Conservation (phyloP, 1,284 basidiomycete genomes). For the Polyporus tsugae region DNA sequence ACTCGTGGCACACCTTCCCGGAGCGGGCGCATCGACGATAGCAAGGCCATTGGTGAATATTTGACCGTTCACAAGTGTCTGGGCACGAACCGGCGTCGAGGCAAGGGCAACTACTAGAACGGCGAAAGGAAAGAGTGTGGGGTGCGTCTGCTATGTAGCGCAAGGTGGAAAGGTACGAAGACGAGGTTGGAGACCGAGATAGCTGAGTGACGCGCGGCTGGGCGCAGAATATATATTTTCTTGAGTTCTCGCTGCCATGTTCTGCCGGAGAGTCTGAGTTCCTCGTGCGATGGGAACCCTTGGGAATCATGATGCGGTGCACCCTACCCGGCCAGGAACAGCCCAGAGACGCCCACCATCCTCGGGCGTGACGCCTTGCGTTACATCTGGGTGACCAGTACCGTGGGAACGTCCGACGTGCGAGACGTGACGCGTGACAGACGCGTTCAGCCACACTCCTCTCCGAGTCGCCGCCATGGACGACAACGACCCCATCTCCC, state of each 20-base stretch:
- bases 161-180: neutral
- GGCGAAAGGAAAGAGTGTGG: conserved; percentile 34
- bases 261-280: neutral
- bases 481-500: conserved; percentile 74
- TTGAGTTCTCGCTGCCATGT: neutral
- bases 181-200: neutral
- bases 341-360: conserved; percentile 19
- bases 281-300: conserved; percentile 23
- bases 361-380: conserved; percentile 17
- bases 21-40: conserved; percentile 56
- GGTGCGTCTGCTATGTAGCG: conserved; percentile 27
- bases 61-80: conserved; percentile 50
- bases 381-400: neutral
- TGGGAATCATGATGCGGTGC: no score
- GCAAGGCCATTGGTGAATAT: conserved; percentile 57
- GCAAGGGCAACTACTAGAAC: conserved; percentile 22
- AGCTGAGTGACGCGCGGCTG: neutral
- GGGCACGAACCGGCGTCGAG: conserved; percentile 30
- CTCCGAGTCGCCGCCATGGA: conserved; percentile 38
- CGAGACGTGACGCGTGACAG: conserved; percentile 34
- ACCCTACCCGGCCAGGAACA: conserved; percentile 26
- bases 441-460: conserved; percentile 28
- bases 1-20: conserved; percentile 48
- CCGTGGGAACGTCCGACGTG: conserved; percentile 21
- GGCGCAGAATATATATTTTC: conserved; percentile 7